A percentile compares a stretch with the other conserved stretches of the same genome.
Conservation (phyloP, 2,329 filamentous ascomycete species). For the Fusarium neocosmosporiellum region DNA sequence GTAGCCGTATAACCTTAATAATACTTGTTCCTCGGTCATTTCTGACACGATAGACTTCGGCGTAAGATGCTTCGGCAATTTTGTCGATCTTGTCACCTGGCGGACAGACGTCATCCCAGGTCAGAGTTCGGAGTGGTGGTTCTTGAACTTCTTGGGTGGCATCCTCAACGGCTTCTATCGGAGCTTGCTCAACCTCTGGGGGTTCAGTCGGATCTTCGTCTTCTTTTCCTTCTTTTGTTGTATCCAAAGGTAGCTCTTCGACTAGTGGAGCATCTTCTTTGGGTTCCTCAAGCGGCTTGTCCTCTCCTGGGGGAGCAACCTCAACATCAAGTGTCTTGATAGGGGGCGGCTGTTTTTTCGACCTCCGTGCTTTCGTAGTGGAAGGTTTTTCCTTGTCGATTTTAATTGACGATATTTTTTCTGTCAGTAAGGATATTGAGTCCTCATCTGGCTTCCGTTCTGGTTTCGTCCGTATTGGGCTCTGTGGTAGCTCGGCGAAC, state of each 20-base stretch:
- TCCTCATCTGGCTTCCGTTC: slow-evolving; percentile 30
- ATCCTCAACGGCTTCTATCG: slow-evolving; percentile 24
- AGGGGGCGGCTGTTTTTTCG: slow-evolving; percentile 6
- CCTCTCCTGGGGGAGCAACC: slow-evolving; percentile 4
- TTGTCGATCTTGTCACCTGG: slow-evolving; percentile 66
- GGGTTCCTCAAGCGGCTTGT: not conserved
- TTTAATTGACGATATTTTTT: slow-evolving; percentile 48
- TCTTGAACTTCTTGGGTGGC: slow-evolving; percentile 43
- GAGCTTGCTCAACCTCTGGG: slow-evolving; percentile 8
- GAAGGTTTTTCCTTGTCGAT: slow-evolving; percentile 37
- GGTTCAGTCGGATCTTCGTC: not conserved
- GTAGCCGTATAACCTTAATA: slow-evolving; percentile 71
- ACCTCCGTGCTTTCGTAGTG: slow-evolving; percentile 28
- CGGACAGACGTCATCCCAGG: slow-evolving; percentile 69
- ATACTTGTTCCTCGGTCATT: slow-evolving; percentile 71
- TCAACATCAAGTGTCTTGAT: slow-evolving; percentile 24
- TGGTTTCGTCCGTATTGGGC: slow-evolving; percentile 54
- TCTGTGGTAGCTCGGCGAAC: slow-evolving; percentile 64
- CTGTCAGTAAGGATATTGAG: slow-evolving; percentile 48
- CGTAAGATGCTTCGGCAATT: slow-evolving; percentile 75
- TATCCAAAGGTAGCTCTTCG: slow-evolving; percentile 7
- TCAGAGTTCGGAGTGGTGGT: slow-evolving; percentile 55
- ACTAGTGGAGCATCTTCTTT: not conserved
- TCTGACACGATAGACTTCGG: slow-evolving; percentile 72
- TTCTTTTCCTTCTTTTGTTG: not conserved